phyloP scores from a whole-genome alignment of 352 stramenopile genomes.

The Globisporangium lucens region DNA sequence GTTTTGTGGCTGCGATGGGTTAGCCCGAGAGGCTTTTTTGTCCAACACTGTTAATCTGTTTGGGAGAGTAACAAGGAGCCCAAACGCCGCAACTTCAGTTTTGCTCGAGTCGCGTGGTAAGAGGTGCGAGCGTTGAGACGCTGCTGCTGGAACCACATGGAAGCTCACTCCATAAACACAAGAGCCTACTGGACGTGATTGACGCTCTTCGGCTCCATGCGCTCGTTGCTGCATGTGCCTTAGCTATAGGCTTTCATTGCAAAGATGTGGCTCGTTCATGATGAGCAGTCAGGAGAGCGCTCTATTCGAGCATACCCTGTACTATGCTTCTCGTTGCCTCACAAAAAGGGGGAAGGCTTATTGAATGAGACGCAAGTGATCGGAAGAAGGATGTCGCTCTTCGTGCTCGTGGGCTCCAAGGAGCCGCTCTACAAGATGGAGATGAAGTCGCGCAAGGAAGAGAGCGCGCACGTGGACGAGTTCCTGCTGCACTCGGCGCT shows the following conservation, averaged over 20 bases:
- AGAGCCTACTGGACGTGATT: too few species aligned
- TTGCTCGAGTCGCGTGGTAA: neutral
- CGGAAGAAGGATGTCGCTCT: constrained; percentile 60
- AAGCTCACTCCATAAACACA: too few species aligned
- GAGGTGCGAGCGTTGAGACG: too few species aligned
- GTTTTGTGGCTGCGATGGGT: neutral
- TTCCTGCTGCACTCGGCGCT: constrained; percentile 98
- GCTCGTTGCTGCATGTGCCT: too few species aligned
- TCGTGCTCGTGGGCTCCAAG: constrained; percentile 83
- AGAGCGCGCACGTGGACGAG: constrained; percentile 93
- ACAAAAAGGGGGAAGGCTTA: constrained; percentile 2
- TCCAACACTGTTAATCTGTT: neutral
- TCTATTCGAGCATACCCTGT: constrained; percentile 3
- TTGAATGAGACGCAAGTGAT: neutral
- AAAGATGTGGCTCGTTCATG: too few species aligned
- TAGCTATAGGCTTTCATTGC: too few species aligned
- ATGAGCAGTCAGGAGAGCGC: neutral
- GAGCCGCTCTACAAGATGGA: constrained; percentile 88
- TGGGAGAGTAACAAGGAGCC: neutral
- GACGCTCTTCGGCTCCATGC: too few species aligned
- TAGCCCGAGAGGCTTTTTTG: neutral
- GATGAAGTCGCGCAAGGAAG: constrained; percentile 74
- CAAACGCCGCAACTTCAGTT: constrained; percentile 1
- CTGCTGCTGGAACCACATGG: too few species aligned
- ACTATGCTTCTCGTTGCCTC: neutral